A percentile compares a stretch with the other conserved stretches of the same genome.
Conservation (phyloP, 495 filamentous ascomycete species). For the Podospora pseudopauciseta region DNA sequence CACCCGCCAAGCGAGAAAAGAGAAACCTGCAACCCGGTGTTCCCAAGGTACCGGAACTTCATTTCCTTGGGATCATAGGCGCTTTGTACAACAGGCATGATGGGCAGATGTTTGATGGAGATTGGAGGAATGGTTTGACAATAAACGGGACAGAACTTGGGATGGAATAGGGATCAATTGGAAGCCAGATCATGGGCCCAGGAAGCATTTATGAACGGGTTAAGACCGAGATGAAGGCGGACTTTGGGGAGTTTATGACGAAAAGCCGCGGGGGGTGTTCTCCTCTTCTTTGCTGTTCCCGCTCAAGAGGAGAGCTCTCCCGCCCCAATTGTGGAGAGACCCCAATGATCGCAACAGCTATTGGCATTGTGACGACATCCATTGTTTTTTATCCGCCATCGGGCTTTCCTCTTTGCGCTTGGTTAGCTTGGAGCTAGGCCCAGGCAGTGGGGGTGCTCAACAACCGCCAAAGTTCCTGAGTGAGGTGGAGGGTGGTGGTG, state of each 20-base stretch:
- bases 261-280: neutral
- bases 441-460: neutral
- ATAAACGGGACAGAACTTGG: neutral
- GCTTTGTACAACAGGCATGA: slow-evolving; percentile 33
- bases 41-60: slow-evolving; percentile 67
- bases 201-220: neutral
- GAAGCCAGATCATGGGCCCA: neutral
- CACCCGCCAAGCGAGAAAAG: slow-evolving; percentile 64
- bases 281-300: neutral
- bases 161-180: neutral
- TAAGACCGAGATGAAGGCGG: neutral
- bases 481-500: neutral
- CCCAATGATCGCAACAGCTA: slow-evolving; percentile 20
- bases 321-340: slow-evolving; percentile 14
- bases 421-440: neutral
- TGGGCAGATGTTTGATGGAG: slow-evolving; percentile 2
- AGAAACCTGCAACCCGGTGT: slow-evolving; percentile 65
- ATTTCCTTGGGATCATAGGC: slow-evolving; percentile 54
- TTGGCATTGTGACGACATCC: slow-evolving; percentile 28
- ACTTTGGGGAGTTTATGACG: slow-evolving; percentile 11
- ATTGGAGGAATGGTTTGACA: neutral
- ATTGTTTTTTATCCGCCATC: slow-evolving; percentile 14
- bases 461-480: neutral
- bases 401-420: neutral
- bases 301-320: neutral